phyloP scores from a whole-genome alignment of 345 rosid genomes.

The Litchi chinensis region DNA sequence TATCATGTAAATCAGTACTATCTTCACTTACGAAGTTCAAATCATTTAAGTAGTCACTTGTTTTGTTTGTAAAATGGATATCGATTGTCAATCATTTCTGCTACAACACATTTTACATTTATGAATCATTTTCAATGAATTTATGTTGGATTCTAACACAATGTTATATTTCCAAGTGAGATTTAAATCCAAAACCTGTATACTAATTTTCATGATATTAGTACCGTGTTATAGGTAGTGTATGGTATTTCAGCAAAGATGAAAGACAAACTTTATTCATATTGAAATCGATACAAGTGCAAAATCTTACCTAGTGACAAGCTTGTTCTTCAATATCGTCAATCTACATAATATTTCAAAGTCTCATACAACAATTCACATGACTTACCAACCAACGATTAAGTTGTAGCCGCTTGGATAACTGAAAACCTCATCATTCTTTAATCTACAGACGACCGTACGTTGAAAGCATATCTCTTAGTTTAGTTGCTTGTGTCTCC shows the following conservation, averaged over 20 bases:
- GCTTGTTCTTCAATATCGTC: neutral
- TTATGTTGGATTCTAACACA: too few species aligned
- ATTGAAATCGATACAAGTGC: neutral
- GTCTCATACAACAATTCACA: constrained; percentile 5
- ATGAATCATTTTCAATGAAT: too few species aligned
- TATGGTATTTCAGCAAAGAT: neutral
- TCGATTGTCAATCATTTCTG: too few species aligned
- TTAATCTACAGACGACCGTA: constrained; percentile 58
- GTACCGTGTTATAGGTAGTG: too few species aligned
- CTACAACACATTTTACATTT: too few species aligned
- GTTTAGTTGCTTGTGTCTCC: constrained; percentile 54
- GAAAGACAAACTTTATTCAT: neutral
- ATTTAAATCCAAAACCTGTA: too few species aligned
- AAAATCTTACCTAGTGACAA: neutral
- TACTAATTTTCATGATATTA: too few species aligned
- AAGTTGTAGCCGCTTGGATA: neutral
- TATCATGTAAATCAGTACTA: neutral
- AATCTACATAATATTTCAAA: neutral
- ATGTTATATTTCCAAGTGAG: too few species aligned
- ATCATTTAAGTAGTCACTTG: neutral
- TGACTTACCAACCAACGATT: neutral
- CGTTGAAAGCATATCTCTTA: constrained; percentile 55
- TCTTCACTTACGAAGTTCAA: neutral
- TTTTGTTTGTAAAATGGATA: neutral
- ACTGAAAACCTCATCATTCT: constrained; percentile 8